Base-by-base conservation (phyloP, 2,329 filamentous ascomycete species). In the Dactylonectria macrodidyma region DNA sequence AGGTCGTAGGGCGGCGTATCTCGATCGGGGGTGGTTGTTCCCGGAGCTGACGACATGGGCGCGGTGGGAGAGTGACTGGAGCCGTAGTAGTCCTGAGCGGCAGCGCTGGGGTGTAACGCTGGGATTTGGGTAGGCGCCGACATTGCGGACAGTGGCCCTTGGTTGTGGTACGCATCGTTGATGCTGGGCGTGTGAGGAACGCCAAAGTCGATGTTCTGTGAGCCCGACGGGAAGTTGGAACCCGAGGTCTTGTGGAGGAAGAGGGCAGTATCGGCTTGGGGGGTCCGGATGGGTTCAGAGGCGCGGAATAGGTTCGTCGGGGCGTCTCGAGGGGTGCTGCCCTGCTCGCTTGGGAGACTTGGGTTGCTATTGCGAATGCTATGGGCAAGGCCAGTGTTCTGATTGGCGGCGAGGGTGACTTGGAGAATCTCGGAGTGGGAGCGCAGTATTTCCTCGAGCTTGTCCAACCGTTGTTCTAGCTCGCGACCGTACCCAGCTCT, bases 1-100 rank as follows among this genome's bases (percentile, higher is more conserved):
- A 94, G 82, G 76, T 94, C 92, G 73, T 94, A 93, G 1, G 92
- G 92, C 1, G 92, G 92, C 33, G 95, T 86, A 65, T 93, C 91
- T 58, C 91, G 87, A 73, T 93, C 91, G 3, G 75, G 65, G 0
- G 73, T 69, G 24, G 75, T 62, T 22, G 73, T 60, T n/a, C 62
- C 70, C 6, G 74, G 82, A 14, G 66, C 80, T 54, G 87, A 83
- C 10, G 86, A 81, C 33, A 91, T 84, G 61, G 85, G 87, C 26
- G 90, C 82, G 26, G 84, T 86, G 0, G 91, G 89, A 1, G 91
- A 90, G 60, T 88, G 87, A 38, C 76, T 73, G 11, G 81, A 72
- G n/a, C 79, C 78, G 65, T 88, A 88, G 71, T 87, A 87, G 38
- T 87, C 86, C 46, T 86, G 85, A 2, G 84, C 81, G 2, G 84